Evolutionary conservation across 2,329 filamentous ascomycete species (phyloP).

Genomic region (Aspergillus brasiliensis): DNA sequence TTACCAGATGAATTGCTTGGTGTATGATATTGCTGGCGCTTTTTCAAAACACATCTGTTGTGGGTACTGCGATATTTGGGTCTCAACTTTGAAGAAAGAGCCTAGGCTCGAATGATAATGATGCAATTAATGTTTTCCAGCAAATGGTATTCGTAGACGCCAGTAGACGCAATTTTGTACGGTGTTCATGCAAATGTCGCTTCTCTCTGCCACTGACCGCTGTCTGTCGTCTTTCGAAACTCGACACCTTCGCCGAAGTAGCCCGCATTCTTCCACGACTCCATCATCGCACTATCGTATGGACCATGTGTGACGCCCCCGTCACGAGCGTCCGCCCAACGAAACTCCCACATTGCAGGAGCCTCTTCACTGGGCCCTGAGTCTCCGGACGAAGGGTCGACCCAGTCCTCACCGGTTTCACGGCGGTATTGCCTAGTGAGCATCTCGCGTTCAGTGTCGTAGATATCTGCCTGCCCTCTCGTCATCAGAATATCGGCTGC

Average conservation of each 20-base stretch:
- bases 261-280: slow-evolving; percentile 84
- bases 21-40: slow-evolving; percentile 45
- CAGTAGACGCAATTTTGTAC: slow-evolving; percentile 11
- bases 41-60: slow-evolving; percentile 27
- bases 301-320: slow-evolving; percentile 79
- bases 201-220: slow-evolving; percentile 56
- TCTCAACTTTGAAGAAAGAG: slow-evolving; percentile 24
- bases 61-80: slow-evolving; percentile 26
- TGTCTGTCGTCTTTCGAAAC: slow-evolving; percentile 63
- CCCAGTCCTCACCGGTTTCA: slow-evolving; percentile 88
- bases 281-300: slow-evolving; percentile 83
- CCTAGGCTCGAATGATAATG: slow-evolving; percentile 23
- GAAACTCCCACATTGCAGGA: slow-evolving; percentile 76
- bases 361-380: slow-evolving; percentile 35
- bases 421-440: slow-evolving; percentile 79
- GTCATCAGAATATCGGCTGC: slow-evolving; percentile 85
- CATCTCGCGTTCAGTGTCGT: slow-evolving; percentile 82
- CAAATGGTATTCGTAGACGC: slow-evolving; percentile 11
- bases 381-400: slow-evolving; percentile 47
- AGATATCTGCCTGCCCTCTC: slow-evolving; percentile 84
- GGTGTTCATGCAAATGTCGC: slow-evolving; percentile 54
- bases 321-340: slow-evolving; percentile 87
- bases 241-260: slow-evolving; percentile 90
- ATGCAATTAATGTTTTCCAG: slow-evolving; percentile 21
- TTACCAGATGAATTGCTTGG: slow-evolving; percentile 35